phyloP scores from a whole-genome alignment of 768 basidiomycete species.

The Stropharia rugosoannulata region DNA sequence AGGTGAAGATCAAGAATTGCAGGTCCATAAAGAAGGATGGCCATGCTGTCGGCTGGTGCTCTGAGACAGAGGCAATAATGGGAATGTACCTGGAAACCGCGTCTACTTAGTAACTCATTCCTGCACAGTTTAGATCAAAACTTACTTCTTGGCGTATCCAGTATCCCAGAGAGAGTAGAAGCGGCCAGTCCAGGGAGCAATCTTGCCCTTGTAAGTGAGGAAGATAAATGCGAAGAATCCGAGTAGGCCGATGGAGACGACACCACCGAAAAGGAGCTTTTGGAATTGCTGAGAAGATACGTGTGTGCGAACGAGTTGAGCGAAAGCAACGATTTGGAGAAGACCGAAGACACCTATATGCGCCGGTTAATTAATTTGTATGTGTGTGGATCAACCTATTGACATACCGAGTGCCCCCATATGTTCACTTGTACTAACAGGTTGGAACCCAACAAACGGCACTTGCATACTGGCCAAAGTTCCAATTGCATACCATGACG shows the following conservation, averaged over 20 bases:
- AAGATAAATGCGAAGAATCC: constrained; percentile 73
- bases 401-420: constrained; percentile 91
- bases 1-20: constrained; percentile 94
- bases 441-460: constrained; percentile 98
- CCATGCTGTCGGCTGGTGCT: constrained; percentile 99
- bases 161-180: constrained; percentile 99
- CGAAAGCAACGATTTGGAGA: constrained; percentile 93
- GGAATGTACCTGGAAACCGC: constrained; percentile 72
- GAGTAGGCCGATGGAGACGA: constrained; percentile 68
- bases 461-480: constrained; percentile 99
- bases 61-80: constrained; percentile 98
- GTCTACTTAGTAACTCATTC: neutral
- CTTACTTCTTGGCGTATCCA: constrained; percentile 95
- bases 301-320: constrained; percentile 84
- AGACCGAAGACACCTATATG: constrained; percentile 87
- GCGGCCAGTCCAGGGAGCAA: constrained; percentile 99
- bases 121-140: constrained; percentile 11
- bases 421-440: constrained; percentile 96
- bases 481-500: constrained; percentile 97
- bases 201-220: constrained; percentile 91
- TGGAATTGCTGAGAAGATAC: constrained; percentile 93
- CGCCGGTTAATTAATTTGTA: constrained; percentile 10
- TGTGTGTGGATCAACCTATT: neutral
- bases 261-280: constrained; percentile 66
- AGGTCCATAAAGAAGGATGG: constrained; percentile 99